Conservation (phyloP, 257 asterid genomes). For the Solanum dulcamara region DNA sequence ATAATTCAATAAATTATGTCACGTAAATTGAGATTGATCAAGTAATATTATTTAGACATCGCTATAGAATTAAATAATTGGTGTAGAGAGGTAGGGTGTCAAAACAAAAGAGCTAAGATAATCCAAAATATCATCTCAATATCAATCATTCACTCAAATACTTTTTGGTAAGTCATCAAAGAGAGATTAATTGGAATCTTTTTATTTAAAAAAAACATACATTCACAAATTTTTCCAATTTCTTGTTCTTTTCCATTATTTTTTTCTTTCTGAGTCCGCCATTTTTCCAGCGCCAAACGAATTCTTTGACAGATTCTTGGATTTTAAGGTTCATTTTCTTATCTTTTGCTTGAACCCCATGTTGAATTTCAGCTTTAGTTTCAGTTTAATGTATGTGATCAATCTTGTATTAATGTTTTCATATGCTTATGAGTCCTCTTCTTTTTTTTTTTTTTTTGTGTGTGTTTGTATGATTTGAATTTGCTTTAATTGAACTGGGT, state of each 20-base stretch:
- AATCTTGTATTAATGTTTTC: neutral
- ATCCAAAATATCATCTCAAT: neutral
- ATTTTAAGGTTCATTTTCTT: neutral
- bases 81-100: neutral
- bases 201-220: neutral
- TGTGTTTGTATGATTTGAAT: neutral
- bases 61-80: neutral
- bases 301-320: neutral
- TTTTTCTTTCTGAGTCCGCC: slow-evolving; percentile 15
- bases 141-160: slow-evolving; percentile 6
- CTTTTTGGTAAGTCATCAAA: slow-evolving; percentile 8
- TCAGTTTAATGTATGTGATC: neutral
- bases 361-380: neutral
- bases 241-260: slow-evolving; percentile 4
- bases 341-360: neutral
- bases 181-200: neutral
- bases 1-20: fast-evolving
- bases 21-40: too few relatives aligned
- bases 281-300: neutral
- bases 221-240: slow-evolving; percentile 11
- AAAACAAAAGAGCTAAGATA: neutral
- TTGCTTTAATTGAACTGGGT: slow-evolving; percentile 6
- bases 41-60: fast-evolving
- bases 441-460: neutral
- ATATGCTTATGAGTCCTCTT: neutral